Percentiles rank a stretch among this genome's conserved stretches.
phyloP scores from a whole-genome alignment of 495 filamentous ascomycete species.

The Penicillium canariense region DNA sequence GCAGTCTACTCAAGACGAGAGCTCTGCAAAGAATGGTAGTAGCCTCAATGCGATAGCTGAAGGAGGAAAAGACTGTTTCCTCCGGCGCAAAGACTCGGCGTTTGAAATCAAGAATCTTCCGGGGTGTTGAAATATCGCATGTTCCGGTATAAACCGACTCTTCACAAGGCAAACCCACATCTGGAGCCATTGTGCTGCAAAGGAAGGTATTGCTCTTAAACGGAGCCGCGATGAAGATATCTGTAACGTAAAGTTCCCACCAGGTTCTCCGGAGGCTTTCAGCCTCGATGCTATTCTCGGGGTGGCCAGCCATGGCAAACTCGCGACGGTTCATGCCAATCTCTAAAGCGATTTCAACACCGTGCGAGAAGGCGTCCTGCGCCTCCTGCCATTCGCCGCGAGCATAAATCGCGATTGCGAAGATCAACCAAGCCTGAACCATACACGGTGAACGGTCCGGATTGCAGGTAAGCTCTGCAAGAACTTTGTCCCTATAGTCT shows the following conservation, averaged over 20 bases:
- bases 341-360: conserved; percentile 35
- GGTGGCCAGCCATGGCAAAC: conserved; percentile 27
- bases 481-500: conserved; percentile 25
- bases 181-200: conserved; percentile 32
- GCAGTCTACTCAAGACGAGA: conserved; percentile 35
- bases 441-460: conserved; percentile 32
- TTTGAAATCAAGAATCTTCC: conserved; percentile 35
- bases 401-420: conserved; percentile 36
- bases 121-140: conserved; percentile 28
- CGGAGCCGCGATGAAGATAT: conserved; percentile 35
- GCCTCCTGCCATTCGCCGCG: conserved; percentile 36
- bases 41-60: conserved; percentile 46
- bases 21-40: conserved; percentile 37
- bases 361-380: conserved; percentile 28
- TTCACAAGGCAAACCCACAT: conserved; percentile 41
- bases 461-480: conserved; percentile 26
- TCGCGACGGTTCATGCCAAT: conserved; percentile 37
- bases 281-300: conserved; percentile 31
- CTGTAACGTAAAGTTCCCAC: conserved; percentile 44
- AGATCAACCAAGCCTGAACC: conserved; percentile 40
- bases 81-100: conserved; percentile 37
- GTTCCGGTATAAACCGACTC: conserved; percentile 34
- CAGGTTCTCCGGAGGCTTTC: conserved; percentile 43
- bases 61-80: conserved; percentile 39
- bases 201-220: conserved; percentile 30